These are phyloP conservation scores for Globisporangium alternatum DNA, from an alignment of 352 stramenopile genomes.

Conservation along the genomic window DNA sequence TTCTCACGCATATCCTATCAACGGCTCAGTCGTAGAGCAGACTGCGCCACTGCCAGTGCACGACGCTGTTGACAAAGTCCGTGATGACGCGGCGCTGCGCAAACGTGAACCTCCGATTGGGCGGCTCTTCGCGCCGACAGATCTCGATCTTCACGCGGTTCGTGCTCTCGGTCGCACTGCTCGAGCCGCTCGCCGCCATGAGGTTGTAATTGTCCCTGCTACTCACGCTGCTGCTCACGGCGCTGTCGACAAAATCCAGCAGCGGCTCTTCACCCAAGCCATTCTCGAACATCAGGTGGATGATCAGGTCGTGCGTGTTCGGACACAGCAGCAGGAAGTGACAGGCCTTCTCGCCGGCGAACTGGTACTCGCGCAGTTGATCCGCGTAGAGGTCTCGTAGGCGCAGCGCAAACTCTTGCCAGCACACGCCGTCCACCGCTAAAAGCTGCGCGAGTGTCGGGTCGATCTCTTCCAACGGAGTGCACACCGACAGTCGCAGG, in stretches of 20 bases:
- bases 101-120: constrained; percentile 75
- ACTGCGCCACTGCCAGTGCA: constrained; percentile 87
- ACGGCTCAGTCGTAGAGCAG: constrained; percentile 80
- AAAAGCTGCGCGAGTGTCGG: constrained; percentile 68
- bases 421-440: constrained; percentile 61
- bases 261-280: constrained; percentile 20
- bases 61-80: constrained; percentile 86
- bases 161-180: neutral
- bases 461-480: constrained; percentile 72
- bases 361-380: constrained; percentile 84
- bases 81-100: constrained; percentile 79
- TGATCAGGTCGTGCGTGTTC: constrained; percentile 83
- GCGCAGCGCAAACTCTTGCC: constrained; percentile 72
- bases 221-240: constrained; percentile 21
- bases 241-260: constrained; percentile 13
- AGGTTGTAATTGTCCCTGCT: constrained; percentile 9
- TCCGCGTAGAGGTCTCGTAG: constrained; percentile 77
- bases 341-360: constrained; percentile 65
- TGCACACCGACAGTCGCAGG: constrained; percentile 77
- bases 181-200: constrained; percentile 8
- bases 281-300: constrained; percentile 76
- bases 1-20: neutral
- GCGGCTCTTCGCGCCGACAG: constrained; percentile 78
- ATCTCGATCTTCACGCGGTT: constrained; percentile 60
- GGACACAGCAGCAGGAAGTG: constrained; percentile 82